phyloP scores from a whole-genome alignment of 352 stramenopile species.

The Globisporangium sylvaticum region DNA sequence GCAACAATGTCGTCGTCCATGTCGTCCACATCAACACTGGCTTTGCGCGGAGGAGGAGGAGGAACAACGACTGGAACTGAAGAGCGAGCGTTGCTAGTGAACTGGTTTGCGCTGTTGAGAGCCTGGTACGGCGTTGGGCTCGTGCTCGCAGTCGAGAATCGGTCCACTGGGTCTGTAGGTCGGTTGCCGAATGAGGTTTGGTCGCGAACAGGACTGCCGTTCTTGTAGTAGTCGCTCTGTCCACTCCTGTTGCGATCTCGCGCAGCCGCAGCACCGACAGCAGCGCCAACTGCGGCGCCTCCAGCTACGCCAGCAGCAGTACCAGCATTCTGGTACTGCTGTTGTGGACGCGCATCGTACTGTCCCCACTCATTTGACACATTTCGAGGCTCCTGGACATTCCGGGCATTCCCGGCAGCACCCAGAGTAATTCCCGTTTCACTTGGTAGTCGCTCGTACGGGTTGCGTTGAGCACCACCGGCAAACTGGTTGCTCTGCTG shows the following conservation, averaged over 20 bases:
- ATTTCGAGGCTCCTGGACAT: slow-evolving; percentile 1
- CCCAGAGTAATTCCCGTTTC: not conserved
- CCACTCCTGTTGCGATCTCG: slow-evolving; percentile 8
- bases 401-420: not conserved
- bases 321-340: slow-evolving; percentile 12
- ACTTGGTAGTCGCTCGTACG: slow-evolving; percentile 2
- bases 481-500: slow-evolving; percentile 10
- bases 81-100: slow-evolving; percentile 6
- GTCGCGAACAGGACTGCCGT: slow-evolving; percentile 1
- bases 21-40: slow-evolving; percentile 33
- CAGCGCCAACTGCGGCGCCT: not conserved
- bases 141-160: slow-evolving; percentile 6
- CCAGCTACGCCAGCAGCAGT: slow-evolving; percentile 9
- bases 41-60: slow-evolving; percentile 16
- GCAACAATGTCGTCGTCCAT: slow-evolving; percentile 31
- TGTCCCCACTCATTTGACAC: slow-evolving; percentile 4
- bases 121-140: slow-evolving; percentile 8
- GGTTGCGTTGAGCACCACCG: slow-evolving; percentile 5
- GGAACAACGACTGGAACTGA: not conserved
- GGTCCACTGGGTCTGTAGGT: not conserved
- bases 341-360: slow-evolving; percentile 9
- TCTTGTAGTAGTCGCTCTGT: slow-evolving; percentile 9
- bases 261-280: slow-evolving; percentile 4
- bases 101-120: slow-evolving; percentile 1
- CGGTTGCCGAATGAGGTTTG: not conserved